These are phyloP conservation scores for Clonostachys sp. DNA, from an alignment of 2,329 filamentous ascomycete genomes.

Conservation along the genomic window DNA sequence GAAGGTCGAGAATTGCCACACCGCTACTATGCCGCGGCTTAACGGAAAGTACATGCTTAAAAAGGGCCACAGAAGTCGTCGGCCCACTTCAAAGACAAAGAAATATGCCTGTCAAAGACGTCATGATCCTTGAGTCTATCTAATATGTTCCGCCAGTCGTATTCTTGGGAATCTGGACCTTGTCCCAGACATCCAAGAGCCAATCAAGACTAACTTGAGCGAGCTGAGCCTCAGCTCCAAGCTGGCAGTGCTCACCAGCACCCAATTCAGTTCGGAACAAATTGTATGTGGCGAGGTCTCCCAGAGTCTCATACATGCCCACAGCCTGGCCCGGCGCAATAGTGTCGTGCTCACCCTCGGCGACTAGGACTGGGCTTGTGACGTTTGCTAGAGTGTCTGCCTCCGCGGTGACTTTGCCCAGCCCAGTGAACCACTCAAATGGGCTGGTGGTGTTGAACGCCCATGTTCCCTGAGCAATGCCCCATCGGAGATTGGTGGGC, in stretches of 20 bases:
- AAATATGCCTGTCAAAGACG: no score
- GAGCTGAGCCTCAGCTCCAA: conserved; percentile 3
- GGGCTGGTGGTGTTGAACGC: conserved; percentile 19
- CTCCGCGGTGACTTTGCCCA: conserved; percentile 4
- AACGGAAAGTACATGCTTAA: no score
- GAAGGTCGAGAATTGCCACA: no score
- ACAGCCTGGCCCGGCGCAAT: conserved; percentile 3
- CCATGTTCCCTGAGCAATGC: conserved; percentile 22
- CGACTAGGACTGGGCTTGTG: conserved; percentile 3
- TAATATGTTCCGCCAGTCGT: no score
- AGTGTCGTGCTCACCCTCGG: conserved; percentile 3
- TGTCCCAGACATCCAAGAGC: no score
- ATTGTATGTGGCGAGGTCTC: conserved; percentile 5
- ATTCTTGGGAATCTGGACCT: no score
- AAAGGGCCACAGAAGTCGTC: no score
- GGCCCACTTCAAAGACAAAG: no score
- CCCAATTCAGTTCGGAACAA: not conserved
- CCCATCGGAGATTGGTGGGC: conserved; percentile 16
- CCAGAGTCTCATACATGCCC: conserved; percentile 6
- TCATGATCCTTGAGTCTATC: no score
- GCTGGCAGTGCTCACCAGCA: conserved; percentile 9
- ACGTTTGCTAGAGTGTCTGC: conserved; percentile 3
- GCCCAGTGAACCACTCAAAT: conserved; percentile 14
- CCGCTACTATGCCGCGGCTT: no score
- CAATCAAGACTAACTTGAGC: no score